Evolutionary conservation across 768 basidiomycete genomes (phyloP).

Genomic region (Ramaria sp.): DNA sequence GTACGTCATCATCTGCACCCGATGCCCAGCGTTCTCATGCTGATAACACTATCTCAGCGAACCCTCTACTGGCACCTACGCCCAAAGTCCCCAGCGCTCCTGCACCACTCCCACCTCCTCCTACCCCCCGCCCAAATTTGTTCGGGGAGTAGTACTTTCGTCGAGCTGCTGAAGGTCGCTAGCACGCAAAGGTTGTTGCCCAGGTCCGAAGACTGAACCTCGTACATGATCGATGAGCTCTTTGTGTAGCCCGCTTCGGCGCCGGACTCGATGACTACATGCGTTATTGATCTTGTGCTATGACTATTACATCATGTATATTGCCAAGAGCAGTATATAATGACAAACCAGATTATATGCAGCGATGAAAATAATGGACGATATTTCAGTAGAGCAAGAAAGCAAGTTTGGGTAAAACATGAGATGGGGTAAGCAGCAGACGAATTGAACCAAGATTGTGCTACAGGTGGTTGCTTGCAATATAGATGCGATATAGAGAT

Average conservation of each 20-base stretch:
- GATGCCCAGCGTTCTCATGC: not conserved
- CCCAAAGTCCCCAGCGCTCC: constrained; percentile 3
- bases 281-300: not conserved
- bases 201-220: not conserved
- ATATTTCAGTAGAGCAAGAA: not conserved
- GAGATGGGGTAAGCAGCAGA: not conserved
- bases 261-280: not conserved
- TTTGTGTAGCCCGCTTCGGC: not conserved
- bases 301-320: not conserved
- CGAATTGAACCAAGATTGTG: not conserved
- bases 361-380: not conserved
- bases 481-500: no score
- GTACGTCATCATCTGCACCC: constrained; percentile 33
- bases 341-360: not conserved
- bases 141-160: constrained; percentile 2
- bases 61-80: constrained; percentile 7
- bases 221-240: not conserved
- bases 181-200: not conserved
- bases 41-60: not conserved
- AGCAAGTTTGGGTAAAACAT: not conserved
- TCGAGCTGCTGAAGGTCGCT: not conserved
- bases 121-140: constrained; percentile 7
- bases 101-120: constrained; percentile 12
- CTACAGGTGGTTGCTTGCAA: not conserved
- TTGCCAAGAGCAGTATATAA: not conserved